These are phyloP conservation scores for Luffa acutangula DNA, from an alignment of 306 rosid genomes.

Conservation along the genomic window DNA sequence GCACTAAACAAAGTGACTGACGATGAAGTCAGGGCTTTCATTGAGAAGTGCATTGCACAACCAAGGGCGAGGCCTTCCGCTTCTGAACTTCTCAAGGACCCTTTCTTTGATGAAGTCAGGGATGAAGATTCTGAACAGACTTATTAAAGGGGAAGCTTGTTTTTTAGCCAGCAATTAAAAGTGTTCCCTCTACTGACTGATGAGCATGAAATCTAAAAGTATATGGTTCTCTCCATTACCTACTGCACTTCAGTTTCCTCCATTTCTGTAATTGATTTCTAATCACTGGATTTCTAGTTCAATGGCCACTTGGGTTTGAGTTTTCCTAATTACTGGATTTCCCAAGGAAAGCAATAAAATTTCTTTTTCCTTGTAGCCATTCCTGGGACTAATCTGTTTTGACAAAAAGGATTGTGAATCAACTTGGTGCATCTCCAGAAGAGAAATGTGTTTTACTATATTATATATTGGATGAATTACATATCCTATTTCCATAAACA, in stretches of 20 bases:
- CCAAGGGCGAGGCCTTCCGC: slow-evolving; percentile 93
- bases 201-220: background rate
- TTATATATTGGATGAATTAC: background rate
- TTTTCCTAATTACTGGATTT: background rate
- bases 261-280: slow-evolving; percentile 1
- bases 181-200: background rate
- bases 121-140: slow-evolving; percentile 25
- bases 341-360: background rate
- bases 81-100: slow-evolving; percentile 65
- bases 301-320: background rate
- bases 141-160: slow-evolving; percentile 11
- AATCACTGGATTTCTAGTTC: background rate
- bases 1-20: slow-evolving; percentile 48
- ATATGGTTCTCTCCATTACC: background rate
- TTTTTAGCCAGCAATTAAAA: background rate
- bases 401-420: background rate
- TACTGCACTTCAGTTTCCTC: background rate
- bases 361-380: background rate
- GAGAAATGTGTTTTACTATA: background rate
- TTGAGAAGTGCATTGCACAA: slow-evolving; percentile 70
- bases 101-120: slow-evolving; percentile 58
- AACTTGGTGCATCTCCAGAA: background rate
- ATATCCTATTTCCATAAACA: background rate
- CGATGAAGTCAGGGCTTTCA: slow-evolving; percentile 58
- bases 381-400: background rate